These are phyloP conservation scores for Clarireedia paspali DNA, from an alignment of 2,329 filamentous ascomycete genomes.

Conservation along the genomic window DNA sequence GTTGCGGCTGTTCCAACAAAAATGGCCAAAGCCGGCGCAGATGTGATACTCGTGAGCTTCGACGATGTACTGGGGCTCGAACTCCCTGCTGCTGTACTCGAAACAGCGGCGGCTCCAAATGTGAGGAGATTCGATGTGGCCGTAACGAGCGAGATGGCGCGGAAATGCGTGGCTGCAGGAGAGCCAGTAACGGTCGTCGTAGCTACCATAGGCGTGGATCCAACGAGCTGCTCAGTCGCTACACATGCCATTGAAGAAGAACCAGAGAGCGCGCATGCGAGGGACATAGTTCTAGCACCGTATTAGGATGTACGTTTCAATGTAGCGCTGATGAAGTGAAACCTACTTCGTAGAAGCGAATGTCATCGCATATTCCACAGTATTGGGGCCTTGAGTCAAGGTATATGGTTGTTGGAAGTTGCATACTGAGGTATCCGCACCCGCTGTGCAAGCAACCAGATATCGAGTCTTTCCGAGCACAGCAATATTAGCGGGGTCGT, in stretches of 20 bases:
- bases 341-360: slow-evolving; percentile 7
- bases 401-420: slow-evolving; percentile 17
- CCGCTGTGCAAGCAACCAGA: slow-evolving; percentile 12
- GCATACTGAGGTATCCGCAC: slow-evolving; percentile 7
- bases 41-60: not conserved
- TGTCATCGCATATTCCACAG: slow-evolving; percentile 12
- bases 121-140: slow-evolving; percentile 11
- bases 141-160: slow-evolving; percentile 7
- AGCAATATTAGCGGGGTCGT: not conserved
- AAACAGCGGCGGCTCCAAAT: not conserved
- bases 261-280: slow-evolving; percentile 1
- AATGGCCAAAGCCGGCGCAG: not conserved
- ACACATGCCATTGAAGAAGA: slow-evolving; percentile 3
- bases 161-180: slow-evolving; percentile 11
- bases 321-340: too few species aligned
- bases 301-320: not conserved
- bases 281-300: not conserved
- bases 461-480: slow-evolving; percentile 5
- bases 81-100: not conserved
- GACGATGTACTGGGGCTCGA: not conserved
- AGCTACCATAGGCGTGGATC: slow-evolving; percentile 4
- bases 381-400: slow-evolving; percentile 15
- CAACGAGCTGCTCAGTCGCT: not conserved
- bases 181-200: slow-evolving; percentile 7
- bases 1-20: not conserved